A percentile compares a stretch with the other conserved stretches of the same genome.
Evolutionary conservation across 805 yeast species (phyloP).

Genomic region (Sugiyamaella smithiae): DNA sequence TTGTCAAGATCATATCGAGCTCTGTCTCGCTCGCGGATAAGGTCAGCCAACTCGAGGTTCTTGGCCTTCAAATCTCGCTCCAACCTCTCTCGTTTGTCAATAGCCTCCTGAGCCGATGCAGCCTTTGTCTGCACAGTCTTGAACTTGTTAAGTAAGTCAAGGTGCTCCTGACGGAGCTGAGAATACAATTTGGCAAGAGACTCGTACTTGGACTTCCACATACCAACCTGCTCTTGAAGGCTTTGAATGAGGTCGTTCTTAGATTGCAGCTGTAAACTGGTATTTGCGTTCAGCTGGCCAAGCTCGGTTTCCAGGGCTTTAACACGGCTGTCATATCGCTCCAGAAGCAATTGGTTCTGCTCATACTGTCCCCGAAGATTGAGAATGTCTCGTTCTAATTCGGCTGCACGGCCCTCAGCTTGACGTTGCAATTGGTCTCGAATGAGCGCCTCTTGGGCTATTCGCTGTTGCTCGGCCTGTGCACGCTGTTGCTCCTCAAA

Average conservation of each 20-base stretch:
- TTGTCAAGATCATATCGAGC: conserved; percentile 81
- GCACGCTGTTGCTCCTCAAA: conserved; percentile 72
- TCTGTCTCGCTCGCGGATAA: conserved; percentile 84
- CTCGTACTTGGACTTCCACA: conserved; percentile 86
- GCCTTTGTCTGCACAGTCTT: conserved; percentile 84
- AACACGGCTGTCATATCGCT: conserved; percentile 84
- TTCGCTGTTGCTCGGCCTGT: conserved; percentile 64
- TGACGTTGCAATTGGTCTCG: conserved; percentile 69
- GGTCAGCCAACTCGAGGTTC: conserved; percentile 82
- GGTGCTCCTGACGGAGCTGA: conserved; percentile 88
- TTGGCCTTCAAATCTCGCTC: conserved; percentile 83
- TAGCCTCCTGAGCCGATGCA: conserved; percentile 84
- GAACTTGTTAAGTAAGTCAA: conserved; percentile 70
- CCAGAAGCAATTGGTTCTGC: conserved; percentile 76
- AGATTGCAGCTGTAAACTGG: conserved; percentile 68
- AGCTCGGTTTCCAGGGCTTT: conserved; percentile 77
- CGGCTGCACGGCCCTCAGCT: conserved; percentile 74
- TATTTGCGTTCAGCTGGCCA: conserved; percentile 54
- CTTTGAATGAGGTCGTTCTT: conserved; percentile 69
- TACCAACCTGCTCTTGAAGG: conserved; percentile 68
- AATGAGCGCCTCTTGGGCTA: conserved; percentile 65
- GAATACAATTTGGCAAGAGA: conserved; percentile 85
- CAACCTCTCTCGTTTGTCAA: conserved; percentile 73
- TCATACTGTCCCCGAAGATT: conserved; percentile 78
- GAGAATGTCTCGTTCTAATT: conserved; percentile 75